phyloP scores from a whole-genome alignment of 768 basidiomycete genomes.

The Leccinellum rugosiceps region DNA sequence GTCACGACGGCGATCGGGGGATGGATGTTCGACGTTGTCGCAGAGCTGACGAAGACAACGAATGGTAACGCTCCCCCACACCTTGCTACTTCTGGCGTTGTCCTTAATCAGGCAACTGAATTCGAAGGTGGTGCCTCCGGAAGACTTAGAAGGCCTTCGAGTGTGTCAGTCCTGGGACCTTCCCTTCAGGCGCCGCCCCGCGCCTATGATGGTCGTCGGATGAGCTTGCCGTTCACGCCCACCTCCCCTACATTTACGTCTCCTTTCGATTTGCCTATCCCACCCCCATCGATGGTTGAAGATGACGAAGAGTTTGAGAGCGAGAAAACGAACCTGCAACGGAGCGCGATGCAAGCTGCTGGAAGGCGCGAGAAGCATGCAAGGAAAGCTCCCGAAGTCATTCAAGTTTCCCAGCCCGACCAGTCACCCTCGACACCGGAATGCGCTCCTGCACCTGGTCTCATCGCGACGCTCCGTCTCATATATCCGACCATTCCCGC shows the following conservation, averaged over 20 bases:
- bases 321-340: conserved; percentile 43
- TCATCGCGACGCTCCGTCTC: conserved; percentile 43
- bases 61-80: conserved; percentile 10
- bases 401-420: neutral
- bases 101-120: conserved; percentile 20
- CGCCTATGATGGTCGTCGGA: conserved; percentile 27
- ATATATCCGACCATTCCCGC: conserved; percentile 71
- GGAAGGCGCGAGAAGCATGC: conserved; percentile 33
- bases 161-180: conserved; percentile 9
- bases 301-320: conserved; percentile 41
- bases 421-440: neutral
- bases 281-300: conserved; percentile 24
- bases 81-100: conserved; percentile 16
- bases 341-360: conserved; percentile 38
- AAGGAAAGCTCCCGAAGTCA: conserved; percentile 7
- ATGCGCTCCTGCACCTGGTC: conserved; percentile 13
- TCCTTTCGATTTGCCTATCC: conserved; percentile 12
- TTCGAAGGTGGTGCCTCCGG: conserved; percentile 21
- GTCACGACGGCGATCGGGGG: conserved; percentile 54
- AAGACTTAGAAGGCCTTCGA: neutral
- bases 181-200: conserved; percentile 27
- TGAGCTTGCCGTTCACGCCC: conserved; percentile 69
- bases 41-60: conserved; percentile 50
- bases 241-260: conserved; percentile 41
- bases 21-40: conserved; percentile 83